Conservation (phyloP, 352 stramenopile species). For the Phytophthora pini region DNA sequence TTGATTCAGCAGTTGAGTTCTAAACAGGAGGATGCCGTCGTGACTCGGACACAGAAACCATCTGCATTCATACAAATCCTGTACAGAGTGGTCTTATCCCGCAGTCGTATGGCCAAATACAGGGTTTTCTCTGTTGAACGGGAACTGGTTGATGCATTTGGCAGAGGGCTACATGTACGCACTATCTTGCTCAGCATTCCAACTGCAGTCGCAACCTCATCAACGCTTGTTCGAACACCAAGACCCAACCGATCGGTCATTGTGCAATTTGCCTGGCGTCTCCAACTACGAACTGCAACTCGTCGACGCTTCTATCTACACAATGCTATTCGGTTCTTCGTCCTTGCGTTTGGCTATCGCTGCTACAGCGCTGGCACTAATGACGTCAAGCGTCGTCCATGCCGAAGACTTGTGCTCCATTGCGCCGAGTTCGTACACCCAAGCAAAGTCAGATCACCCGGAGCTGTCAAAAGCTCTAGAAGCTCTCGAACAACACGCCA, state of each 20-base stretch:
- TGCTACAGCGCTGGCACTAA: constrained; percentile 13
- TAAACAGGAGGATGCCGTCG: constrained; percentile 12
- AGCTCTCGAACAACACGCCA: constrained; percentile 43
- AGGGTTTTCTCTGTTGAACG: constrained; percentile 15
- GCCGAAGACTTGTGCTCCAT: constrained; percentile 45
- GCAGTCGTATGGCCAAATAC: constrained; percentile 14
- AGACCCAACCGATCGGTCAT: constrained; percentile 10
- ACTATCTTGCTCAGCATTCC: too few relatives aligned
- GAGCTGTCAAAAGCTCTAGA: constrained; percentile 39
- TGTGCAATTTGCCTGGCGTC: constrained; percentile 25
- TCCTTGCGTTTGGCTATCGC: constrained; percentile 3
- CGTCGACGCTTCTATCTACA: constrained; percentile 1
- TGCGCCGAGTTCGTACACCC: constrained; percentile 28
- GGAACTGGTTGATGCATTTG: constrained; percentile 11
- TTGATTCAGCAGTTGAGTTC: constrained; percentile 25
- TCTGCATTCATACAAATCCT: constrained; percentile 12
- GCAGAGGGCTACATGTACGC: neutral
- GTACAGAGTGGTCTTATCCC: constrained; percentile 21
- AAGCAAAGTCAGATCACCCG: constrained; percentile 45
- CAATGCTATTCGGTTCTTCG: constrained; percentile 22
- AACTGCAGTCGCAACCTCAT: neutral
- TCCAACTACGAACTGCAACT: constrained; percentile 12
- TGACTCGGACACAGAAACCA: constrained; percentile 9
- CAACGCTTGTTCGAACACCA: constrained; percentile 14
- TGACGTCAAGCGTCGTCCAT: neutral